Evolutionary conservation across 805 yeast genomes (phyloP).

Genomic region (Vanderwaltozyma polyspora): DNA sequence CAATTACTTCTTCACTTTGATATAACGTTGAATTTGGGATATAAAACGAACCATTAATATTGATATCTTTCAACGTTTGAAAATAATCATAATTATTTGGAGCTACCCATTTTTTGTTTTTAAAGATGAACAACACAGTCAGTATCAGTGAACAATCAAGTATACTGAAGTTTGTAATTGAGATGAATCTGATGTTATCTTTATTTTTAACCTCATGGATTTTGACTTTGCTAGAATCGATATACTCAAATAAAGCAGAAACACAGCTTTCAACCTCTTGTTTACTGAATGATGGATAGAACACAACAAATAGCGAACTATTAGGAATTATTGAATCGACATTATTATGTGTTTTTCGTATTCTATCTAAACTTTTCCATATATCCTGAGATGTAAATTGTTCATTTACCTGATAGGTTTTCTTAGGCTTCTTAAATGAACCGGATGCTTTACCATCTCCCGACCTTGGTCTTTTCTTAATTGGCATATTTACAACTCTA

Average conservation of each 20-base stretch:
- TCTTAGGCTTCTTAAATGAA: background rate
- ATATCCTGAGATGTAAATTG: conserved; percentile 14
- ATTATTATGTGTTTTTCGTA: conserved; percentile 6
- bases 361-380: conserved; percentile 16
- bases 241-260: conserved; percentile 9
- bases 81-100: conserved; percentile 6
- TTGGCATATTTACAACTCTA: conserved; percentile 7
- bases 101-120: conserved; percentile 8
- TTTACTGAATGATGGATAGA: conserved; percentile 2
- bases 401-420: background rate
- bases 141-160: conserved; percentile 17
- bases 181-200: conserved; percentile 2
- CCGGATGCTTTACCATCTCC: conserved; percentile 1
- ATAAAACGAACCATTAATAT: conserved; percentile 11
- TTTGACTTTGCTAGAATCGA: conserved; percentile 10
- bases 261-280: conserved; percentile 6
- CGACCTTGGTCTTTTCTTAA: conserved; percentile 9
- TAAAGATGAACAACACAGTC: conserved; percentile 9
- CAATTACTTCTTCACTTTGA: too few relatives aligned
- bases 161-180: conserved; percentile 10
- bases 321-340: conserved; percentile 8
- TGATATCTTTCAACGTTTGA: conserved; percentile 7
- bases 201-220: background rate
- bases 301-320: conserved; percentile 10
- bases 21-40: too few relatives aligned